Conservation (phyloP, 768 basidiomycete species). For the Boletales sp. region DNA sequence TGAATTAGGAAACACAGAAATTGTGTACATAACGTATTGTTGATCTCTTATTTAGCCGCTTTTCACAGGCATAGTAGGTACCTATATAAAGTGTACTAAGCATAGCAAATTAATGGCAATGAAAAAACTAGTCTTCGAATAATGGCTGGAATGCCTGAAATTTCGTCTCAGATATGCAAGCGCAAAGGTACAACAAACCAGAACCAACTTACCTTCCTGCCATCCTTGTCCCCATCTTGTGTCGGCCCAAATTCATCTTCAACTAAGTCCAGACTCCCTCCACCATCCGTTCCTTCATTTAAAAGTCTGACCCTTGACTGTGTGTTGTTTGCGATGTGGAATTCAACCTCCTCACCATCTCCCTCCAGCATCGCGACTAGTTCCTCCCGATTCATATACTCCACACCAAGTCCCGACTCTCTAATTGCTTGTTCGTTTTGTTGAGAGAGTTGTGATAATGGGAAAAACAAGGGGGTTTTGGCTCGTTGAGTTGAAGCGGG, state of each 20-base stretch:
- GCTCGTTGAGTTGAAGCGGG: conserved; percentile 6
- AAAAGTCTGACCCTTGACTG: neutral
- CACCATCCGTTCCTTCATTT: conserved; percentile 6
- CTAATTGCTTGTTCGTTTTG: conserved; percentile 51
- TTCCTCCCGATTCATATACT: conserved; percentile 62
- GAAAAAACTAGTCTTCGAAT: conserved; percentile 27
- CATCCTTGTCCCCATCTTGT: conserved; percentile 22
- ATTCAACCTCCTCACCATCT: conserved; percentile 32
- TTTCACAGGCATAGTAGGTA: too few species aligned
- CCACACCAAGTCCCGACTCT: conserved; percentile 63
- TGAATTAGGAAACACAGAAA: neutral
- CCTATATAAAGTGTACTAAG: too few species aligned
- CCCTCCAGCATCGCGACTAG: conserved; percentile 43
- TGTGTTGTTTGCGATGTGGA: conserved; percentile 13
- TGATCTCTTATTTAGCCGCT: too few species aligned
- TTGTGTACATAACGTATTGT: neutral
- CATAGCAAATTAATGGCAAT: neutral
- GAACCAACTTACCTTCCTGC: conserved; percentile 21
- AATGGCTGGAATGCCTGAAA: conserved; percentile 30
- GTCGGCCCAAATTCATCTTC: conserved; percentile 34
- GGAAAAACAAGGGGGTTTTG: conserved; percentile 39
- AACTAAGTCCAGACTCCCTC: conserved; percentile 28
- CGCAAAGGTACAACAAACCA: neutral
- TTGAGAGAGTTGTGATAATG: conserved; percentile 58
- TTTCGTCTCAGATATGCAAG: neutral